Evolutionary conservation across 352 stramenopile genomes (phyloP), one percentile per base, ranked within the genome.

Genomic region (Blastocystis sp.): DNA sequence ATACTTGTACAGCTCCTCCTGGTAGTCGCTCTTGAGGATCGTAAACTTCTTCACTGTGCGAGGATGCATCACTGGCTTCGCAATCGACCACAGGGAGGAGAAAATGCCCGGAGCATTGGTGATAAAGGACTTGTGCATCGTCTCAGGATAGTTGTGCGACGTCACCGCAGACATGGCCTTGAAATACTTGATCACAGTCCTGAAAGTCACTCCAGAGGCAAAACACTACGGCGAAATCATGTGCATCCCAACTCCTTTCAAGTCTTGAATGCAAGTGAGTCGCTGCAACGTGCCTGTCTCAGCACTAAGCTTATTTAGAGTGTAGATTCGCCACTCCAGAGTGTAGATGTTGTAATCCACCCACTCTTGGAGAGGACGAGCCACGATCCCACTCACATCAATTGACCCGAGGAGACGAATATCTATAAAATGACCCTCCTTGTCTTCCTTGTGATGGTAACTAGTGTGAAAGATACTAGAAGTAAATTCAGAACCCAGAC

Each of bases 41-140:
- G 54, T 41, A 8, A 88, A 37, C 53, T 88, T 88, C 53, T 88
- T 88, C 37, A 88, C 76, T 0, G 76, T 88, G 30, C 76, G 76
- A 5, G 59, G 59, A 70, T 88, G 76, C 47, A 88, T 62, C 24
- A 88, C 39, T 4, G 76, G 76, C 54, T 88, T 88, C 16, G 64
- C 76, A 16, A 88, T 64, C n/a, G 34, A 39, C 76, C 76, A 88
- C 26, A 88, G 34, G 11, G 76, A 62, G 13, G 76, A 62, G 24
- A 88, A 88, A 24, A 88, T 76, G 16, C 18, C 59, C 9, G 76
- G 76, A 78, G 68, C 64, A 39, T 88, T 88, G 13, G 68, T 47
- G 8, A 88, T 45, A 47, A 88, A 88, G 64, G 76, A 88, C n/a
- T 54, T 34, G 26, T 88, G 76, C 76, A 88, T 88, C n/a, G 76